These are phyloP conservation scores for Podosphaera fusca DNA, from an alignment of 2,329 filamentous ascomycete genomes.

Conservation along the genomic window DNA sequence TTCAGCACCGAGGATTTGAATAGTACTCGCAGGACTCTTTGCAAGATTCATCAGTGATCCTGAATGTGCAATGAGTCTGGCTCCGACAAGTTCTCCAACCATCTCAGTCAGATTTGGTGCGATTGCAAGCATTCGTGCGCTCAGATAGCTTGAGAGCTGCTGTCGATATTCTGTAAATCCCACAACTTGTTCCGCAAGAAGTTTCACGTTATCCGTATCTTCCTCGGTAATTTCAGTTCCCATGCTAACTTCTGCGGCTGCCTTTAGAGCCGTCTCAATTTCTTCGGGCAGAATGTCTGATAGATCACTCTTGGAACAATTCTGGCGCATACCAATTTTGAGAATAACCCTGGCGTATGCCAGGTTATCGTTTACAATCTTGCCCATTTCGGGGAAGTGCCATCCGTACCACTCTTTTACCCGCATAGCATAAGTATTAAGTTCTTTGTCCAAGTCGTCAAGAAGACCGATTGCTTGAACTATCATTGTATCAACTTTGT, in stretches of 20 bases:
- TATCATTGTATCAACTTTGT: constrained; percentile 99
- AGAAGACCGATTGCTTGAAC: constrained; percentile 87
- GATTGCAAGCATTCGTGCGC: constrained; percentile 86
- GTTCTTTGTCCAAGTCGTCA: constrained; percentile 93
- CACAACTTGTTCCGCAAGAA: constrained; percentile 82
- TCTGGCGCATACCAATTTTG: constrained; percentile 70
- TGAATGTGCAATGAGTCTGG: constrained; percentile 80
- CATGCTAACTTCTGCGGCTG: constrained; percentile 92
- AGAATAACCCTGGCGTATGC: constrained; percentile 79
- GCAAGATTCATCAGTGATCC: constrained; percentile 87
- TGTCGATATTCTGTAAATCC: constrained; percentile 75
- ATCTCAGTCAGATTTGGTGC: constrained; percentile 88
- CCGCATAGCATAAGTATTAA: constrained; percentile 97
- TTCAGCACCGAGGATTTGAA: constrained; percentile 95
- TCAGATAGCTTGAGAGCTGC: constrained; percentile 72
- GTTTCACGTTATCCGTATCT: constrained; percentile 80
- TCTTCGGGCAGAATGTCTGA: constrained; percentile 86
- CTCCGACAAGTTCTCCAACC: constrained; percentile 81
- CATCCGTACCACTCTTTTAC: constrained; percentile 99
- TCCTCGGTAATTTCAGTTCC: constrained; percentile 88
- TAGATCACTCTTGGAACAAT: constrained; percentile 53
- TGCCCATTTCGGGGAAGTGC: constrained; percentile 97
- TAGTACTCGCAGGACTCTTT: constrained; percentile 83
- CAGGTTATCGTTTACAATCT: constrained; percentile 91
- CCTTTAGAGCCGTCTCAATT: constrained; percentile 76